Percentiles rank a stretch among this genome's conserved stretches.
phyloP scores from a whole-genome alignment of 352 stramenopile species.

The Globisporangium nodosum region DNA sequence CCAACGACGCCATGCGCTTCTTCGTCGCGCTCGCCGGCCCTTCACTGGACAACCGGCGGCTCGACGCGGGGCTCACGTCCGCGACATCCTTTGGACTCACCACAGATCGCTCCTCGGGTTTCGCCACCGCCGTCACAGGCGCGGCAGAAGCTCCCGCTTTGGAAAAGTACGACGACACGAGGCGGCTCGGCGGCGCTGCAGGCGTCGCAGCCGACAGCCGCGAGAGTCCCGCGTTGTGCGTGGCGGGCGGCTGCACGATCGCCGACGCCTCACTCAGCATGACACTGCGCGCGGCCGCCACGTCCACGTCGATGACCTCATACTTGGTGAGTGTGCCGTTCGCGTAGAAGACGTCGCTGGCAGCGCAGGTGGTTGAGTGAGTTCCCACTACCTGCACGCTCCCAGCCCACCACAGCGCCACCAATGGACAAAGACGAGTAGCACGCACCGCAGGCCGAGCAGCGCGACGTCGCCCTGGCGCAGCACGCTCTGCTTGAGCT shows the following conservation, averaged over 20 bases:
- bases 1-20: constrained; percentile 17
- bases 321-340: constrained; percentile 85
- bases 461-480: constrained; percentile 70
- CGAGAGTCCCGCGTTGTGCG: neutral
- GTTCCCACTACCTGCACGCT: neutral
- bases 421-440: neutral
- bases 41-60: constrained; percentile 1
- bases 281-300: constrained; percentile 14
- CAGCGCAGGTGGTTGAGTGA: neutral
- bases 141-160: constrained; percentile 1
- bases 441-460: constrained; percentile 42
- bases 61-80: constrained; percentile 3
- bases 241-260: neutral
- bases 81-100: neutral
- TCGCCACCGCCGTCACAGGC: neutral
- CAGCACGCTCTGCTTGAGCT: constrained; percentile 70
- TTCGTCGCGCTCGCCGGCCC: constrained; percentile 16
- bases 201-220: neutral
- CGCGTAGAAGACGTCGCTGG: constrained; percentile 70
- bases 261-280: constrained; percentile 22
- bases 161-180: constrained; percentile 40
- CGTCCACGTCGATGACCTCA: constrained; percentile 58
- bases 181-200: constrained; percentile 3
- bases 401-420: no score
- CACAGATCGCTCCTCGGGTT: neutral